Conservation (phyloP, 1,139 yeast species). For the Candida sanyaensis region DNA sequence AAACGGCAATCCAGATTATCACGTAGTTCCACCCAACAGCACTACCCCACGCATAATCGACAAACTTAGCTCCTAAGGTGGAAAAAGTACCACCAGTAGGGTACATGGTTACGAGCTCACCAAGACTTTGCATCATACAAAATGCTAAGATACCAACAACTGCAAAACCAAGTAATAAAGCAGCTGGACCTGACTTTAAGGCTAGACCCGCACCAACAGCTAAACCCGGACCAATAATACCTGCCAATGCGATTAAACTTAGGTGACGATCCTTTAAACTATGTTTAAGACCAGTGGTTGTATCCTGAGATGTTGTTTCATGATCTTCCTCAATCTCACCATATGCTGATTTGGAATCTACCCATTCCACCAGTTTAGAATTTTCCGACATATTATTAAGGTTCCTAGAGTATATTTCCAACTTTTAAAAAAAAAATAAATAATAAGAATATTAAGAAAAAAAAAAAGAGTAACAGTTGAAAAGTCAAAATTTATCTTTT, state of each 20-base stretch:
- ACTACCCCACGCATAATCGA: conserved; percentile 61
- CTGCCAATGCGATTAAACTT: conserved; percentile 52
- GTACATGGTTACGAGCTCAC: conserved; percentile 55
- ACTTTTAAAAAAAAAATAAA: not conserved
- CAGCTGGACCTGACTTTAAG: conserved; percentile 46
- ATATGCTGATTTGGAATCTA: not conserved
- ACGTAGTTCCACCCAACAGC: conserved; percentile 66
- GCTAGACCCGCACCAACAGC: conserved; percentile 50
- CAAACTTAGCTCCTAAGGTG: conserved; percentile 51
- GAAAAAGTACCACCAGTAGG: conserved; percentile 59
- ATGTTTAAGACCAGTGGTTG: conserved; percentile 24
- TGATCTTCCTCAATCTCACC: not conserved
- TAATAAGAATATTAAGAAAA: not conserved
- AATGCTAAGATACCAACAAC: conserved; percentile 58
- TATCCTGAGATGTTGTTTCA: conserved; percentile 8
- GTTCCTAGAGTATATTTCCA: not conserved
- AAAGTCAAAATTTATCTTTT: no score
- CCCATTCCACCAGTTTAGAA: not conserved
- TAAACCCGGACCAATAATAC: conserved; percentile 59
- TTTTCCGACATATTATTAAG: not conserved
- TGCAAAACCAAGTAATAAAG: conserved; percentile 45
- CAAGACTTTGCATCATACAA: conserved; percentile 58
- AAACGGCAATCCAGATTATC: conserved; percentile 61
- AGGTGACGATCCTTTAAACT: conserved; percentile 45
- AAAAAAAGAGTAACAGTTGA: not conserved